phyloP scores from a whole-genome alignment of 352 stramenopile genomes.

The Phytophthora cactorum region DNA sequence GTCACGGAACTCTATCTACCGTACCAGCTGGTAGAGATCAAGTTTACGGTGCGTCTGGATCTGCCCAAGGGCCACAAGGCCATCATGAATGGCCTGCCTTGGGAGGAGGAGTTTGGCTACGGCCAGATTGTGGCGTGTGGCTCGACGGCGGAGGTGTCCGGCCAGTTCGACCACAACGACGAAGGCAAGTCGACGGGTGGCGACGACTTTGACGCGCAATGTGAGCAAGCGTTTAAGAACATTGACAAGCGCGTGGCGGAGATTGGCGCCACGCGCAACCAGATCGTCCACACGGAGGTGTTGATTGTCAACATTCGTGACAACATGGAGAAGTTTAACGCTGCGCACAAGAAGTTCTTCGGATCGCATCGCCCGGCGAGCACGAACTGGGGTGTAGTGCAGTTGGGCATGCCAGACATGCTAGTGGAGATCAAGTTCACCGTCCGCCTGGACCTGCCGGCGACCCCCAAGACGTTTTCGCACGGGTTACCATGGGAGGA shows the following conservation, averaged over 20 bases:
- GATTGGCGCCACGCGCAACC: slow-evolving; percentile 2
- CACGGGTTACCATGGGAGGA: slow-evolving; percentile 6
- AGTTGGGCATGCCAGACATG: slow-evolving; percentile 1
- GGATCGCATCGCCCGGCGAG: neutral
- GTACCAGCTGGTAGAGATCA: slow-evolving; percentile 9
- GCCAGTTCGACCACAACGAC: slow-evolving; percentile 3
- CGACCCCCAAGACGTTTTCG: slow-evolving; percentile 2
- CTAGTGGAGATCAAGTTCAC: slow-evolving; percentile 12
- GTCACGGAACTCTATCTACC: neutral
- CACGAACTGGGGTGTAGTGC: slow-evolving; percentile 1
- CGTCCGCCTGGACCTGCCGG: slow-evolving; percentile 4
- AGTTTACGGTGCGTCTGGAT: slow-evolving; percentile 1
- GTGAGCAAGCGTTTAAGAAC: slow-evolving; percentile 5
- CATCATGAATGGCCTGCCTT: slow-evolving; percentile 9
- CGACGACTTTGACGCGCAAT: slow-evolving; percentile 7
- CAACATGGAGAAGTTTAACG: slow-evolving; percentile 5
- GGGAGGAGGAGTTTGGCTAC: slow-evolving; percentile 9
- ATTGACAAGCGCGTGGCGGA: slow-evolving; percentile 6
- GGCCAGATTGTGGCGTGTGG: slow-evolving; percentile 3
- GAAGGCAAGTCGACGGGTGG: slow-evolving; percentile 5
- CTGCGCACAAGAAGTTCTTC: slow-evolving; percentile 11
- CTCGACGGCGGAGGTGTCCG: slow-evolving; percentile 9
- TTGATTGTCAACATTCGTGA: slow-evolving; percentile 6
- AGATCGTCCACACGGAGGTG: slow-evolving; percentile 8
- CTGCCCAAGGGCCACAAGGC: slow-evolving; percentile 5